A percentile compares a stretch with the other conserved stretches of the same genome.
Evolutionary conservation across 1,284 basidiomycete genomes (phyloP).

Genomic region (Amylostereum areolatum): DNA sequence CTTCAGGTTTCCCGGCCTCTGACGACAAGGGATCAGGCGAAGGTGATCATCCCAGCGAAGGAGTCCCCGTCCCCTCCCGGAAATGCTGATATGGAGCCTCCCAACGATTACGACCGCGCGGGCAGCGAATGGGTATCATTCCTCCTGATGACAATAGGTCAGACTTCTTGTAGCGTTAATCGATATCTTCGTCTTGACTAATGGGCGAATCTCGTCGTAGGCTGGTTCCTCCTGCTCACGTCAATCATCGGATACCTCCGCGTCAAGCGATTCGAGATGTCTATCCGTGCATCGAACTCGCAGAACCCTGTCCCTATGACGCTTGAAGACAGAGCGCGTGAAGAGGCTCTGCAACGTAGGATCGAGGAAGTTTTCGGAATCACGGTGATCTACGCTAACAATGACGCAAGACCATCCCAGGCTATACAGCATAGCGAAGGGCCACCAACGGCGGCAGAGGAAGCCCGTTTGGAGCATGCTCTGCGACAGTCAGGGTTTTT

Average conservation of each 20-base stretch:
- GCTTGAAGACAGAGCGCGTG: constrained; percentile 39
- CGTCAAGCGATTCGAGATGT: constrained; percentile 74
- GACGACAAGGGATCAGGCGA: constrained; percentile 17
- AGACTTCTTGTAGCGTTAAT: constrained; percentile 12
- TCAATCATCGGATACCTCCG: constrained; percentile 79
- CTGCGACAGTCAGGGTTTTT: constrained; percentile 50
- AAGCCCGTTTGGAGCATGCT: constrained; percentile 43
- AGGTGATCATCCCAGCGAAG: constrained; percentile 19
- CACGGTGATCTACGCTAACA: constrained; percentile 14
- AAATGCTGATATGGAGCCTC: too few species aligned
- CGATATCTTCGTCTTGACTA: not conserved
- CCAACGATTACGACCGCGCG: too few species aligned
- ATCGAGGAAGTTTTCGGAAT: constrained; percentile 45
- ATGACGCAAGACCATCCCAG: too few species aligned
- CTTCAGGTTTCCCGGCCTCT: too few species aligned
- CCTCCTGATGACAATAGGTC: constrained; percentile 83
- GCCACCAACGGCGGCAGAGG: constrained; percentile 26
- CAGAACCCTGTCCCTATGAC: constrained; percentile 24
- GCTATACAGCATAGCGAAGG: too few species aligned
- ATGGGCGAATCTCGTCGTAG: constrained; percentile 30
- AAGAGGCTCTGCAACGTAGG: constrained; percentile 39
- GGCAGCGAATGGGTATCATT: constrained; percentile 72
- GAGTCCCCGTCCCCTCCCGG: constrained; percentile 3
- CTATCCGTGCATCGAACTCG: constrained; percentile 42
- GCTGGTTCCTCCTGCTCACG: constrained; percentile 86